Evolutionary conservation across 345 rosid genomes (phyloP).

Genomic region (Microcos paniculata): DNA sequence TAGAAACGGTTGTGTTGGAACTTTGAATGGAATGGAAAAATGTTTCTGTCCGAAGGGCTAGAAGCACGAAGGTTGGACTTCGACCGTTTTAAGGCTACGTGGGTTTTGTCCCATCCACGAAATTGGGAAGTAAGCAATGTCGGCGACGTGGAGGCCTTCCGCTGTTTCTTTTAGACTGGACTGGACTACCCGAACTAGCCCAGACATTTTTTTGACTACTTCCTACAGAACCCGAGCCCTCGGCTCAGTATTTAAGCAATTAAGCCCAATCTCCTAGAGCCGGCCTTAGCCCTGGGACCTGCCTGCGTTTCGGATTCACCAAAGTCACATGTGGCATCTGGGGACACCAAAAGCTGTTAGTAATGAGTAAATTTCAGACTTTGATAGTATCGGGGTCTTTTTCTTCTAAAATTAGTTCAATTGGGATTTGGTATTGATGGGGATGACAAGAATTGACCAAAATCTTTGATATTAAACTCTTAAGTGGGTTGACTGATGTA

Average conservation of each 20-base stretch:
- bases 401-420: no score
- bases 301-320: no score
- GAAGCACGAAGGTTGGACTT: not conserved
- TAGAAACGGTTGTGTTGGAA: not conserved
- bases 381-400: no score
- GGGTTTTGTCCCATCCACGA: constrained; percentile 25
- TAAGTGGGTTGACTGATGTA: not conserved
- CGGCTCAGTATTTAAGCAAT: not conserved
- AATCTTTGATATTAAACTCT: not conserved
- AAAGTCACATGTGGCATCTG: no score
- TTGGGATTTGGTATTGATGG: no score
- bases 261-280: not conserved
- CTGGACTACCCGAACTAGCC: not conserved
- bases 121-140: not conserved
- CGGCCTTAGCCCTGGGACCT: not conserved
- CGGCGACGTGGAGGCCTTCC: constrained; percentile 3
- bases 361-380: no score
- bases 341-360: no score
- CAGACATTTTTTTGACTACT: not conserved
- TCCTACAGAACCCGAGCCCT: not conserved
- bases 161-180: not conserved
- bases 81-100: constrained; percentile 14
- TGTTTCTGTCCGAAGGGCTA: not conserved
- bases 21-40: not conserved
- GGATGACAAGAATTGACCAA: no score